phyloP scores from a whole-genome alignment of 208 protist genomes.

The Novymonas esmeraldas region DNA sequence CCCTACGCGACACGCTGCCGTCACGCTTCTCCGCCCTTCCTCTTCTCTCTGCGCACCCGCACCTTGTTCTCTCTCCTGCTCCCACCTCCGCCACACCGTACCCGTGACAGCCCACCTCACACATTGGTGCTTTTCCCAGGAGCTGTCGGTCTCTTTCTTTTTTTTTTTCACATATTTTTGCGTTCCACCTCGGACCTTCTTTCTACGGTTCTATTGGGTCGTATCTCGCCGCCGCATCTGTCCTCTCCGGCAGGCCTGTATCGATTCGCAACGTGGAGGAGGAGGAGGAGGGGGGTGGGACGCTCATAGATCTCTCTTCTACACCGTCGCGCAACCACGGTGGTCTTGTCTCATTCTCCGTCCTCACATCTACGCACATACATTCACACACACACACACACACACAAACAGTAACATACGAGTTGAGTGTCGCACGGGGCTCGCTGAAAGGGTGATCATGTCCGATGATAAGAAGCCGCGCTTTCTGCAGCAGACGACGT shows the following conservation, averaged over 20 bases:
- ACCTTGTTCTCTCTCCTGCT: not conserved
- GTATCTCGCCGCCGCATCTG: too few relatives aligned
- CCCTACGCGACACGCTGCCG: not conserved
- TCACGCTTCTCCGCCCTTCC: not conserved
- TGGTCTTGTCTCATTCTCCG: not conserved
- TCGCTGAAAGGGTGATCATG: constrained; percentile 1
- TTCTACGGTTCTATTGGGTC: too few relatives aligned
- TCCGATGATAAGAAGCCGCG: constrained; percentile 36
- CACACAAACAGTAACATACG: not conserved
- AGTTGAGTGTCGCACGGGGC: not conserved
- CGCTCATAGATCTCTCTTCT: too few relatives aligned
- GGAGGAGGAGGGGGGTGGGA: too few relatives aligned
- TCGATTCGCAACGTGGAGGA: too few relatives aligned
- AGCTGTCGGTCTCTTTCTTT: too few relatives aligned
- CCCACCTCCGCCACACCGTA: too few relatives aligned
- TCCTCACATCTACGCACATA: not conserved
- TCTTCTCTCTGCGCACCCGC: not conserved
- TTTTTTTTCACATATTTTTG: too few relatives aligned
- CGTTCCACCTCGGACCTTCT: too few relatives aligned
- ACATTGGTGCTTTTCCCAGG: too few relatives aligned
- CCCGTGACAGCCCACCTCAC: too few relatives aligned
- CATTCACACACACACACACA: not conserved
- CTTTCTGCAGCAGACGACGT: constrained; percentile 73
- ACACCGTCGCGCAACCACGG: not conserved
- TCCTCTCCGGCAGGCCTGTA: too few relatives aligned